Percentiles rank a stretch among this genome's conserved stretches.
phyloP scores from a whole-genome alignment of 2,329 filamentous ascomycete genomes.

The Thelonectria olida region DNA sequence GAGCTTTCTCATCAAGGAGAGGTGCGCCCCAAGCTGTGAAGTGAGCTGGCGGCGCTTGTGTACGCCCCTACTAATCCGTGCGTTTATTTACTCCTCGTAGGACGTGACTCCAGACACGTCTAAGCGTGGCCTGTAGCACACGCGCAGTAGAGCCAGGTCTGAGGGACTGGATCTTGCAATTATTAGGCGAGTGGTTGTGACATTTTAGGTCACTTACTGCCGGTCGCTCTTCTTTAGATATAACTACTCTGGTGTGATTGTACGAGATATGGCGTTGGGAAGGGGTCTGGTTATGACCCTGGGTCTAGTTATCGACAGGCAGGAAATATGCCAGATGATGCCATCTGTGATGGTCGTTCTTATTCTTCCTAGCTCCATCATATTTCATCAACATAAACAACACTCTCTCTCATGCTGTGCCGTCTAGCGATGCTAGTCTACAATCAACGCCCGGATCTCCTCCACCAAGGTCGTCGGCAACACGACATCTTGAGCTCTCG shows the following conservation, averaged over 20 bases:
- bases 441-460: conserved; percentile 36
- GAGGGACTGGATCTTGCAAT: neutral
- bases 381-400: neutral
- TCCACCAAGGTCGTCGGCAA: conserved; percentile 39
- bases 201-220: neutral
- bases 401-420: neutral
- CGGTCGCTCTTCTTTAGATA: neutral
- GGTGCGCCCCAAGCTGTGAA: conserved; percentile 41
- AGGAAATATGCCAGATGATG: neutral
- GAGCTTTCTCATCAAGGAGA: conserved; percentile 56
- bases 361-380: neutral
- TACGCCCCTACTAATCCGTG: conserved; percentile 34
- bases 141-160: neutral
- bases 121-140: conserved; percentile 12
- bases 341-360: neutral
- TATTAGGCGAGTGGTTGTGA: neutral
- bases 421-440: conserved; percentile 10
- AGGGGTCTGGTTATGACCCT: neutral
- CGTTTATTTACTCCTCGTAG: conserved; percentile 26
- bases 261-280: neutral
- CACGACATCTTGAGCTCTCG: conserved; percentile 30
- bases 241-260: neutral
- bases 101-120: conserved; percentile 22
- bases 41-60: conserved; percentile 37
- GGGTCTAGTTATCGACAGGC: neutral